Evolutionary conservation across 192 early-diverging fungal genomes (phyloP), one percentile per base, ranked within the genome.

Genomic region (Gigaspora rosea): DNA sequence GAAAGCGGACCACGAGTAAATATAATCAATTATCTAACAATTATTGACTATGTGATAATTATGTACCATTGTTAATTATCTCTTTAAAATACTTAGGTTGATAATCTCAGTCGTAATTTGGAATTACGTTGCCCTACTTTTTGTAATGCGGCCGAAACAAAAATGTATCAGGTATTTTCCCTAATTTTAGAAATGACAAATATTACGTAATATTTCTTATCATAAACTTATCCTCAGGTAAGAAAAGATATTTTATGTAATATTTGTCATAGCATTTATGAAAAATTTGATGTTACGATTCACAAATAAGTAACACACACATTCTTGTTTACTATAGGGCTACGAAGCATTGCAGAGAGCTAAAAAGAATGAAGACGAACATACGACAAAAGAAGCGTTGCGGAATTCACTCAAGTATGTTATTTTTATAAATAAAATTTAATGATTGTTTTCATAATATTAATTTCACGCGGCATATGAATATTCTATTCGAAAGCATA

Each of bases 301-400:
- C 41, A 7, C 41, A 41, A 41, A 41, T 7, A 41, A 41, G 41
- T 41, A 2, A 6, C 41, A 41, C 2, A 6, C 41, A 41, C 2
- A 63, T 33, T 33, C n/a, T 63, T 22, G 11, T 27, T 22, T 33
- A 22, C 8, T 12, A 32, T 75, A 76, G 64, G 75, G 54, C 3
- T 76, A 76, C 41, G 75, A 76, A 67, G 75, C 56, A 22, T 32
- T 76, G 8, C 75, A 76, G 22, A 62, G 67, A 36, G 75, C 75
- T 5, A 76, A 76, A 18, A 67, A 74, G 20, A 58, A 54, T 58
- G 52, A 74, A 49, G 72, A 74, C n/a, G 58, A 62, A 12, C 72
- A 74, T 49, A 58, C 58, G 13, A 74, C 41, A 1, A 20, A 20
- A 8, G 58, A 61, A 63, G 51, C 46, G 10, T 62, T 74, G 13